These are phyloP conservation scores for Mortierella sp. DNA, from an alignment of 371 early-diverging fungal genomes.

Conservation along the genomic window DNA sequence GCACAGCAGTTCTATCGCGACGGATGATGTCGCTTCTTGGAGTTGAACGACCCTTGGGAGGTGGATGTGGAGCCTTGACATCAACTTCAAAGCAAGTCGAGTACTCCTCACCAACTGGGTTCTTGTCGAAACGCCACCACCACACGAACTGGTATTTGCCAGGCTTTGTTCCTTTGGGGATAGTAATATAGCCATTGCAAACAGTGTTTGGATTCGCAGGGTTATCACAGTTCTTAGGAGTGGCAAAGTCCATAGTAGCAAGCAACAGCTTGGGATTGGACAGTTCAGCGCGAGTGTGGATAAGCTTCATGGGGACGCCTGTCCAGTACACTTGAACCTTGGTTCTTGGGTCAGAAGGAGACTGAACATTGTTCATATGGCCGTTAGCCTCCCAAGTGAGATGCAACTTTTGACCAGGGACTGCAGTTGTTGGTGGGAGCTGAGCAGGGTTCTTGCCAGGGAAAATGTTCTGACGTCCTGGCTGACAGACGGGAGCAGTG, in stretches of 20 bases:
- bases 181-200: constrained; percentile 60
- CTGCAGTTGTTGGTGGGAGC: constrained; percentile 59
- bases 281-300: constrained; percentile 54
- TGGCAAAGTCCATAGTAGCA: constrained; percentile 44
- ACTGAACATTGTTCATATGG: constrained; percentile 47
- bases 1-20: background rate
- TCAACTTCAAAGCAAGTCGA: constrained; percentile 69
- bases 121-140: constrained; percentile 68
- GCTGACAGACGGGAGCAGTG: constrained; percentile 60
- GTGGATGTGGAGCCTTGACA: constrained; percentile 24
- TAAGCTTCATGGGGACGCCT: constrained; percentile 44
- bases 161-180: constrained; percentile 59
- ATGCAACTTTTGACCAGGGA: constrained; percentile 62
- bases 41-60: no score
- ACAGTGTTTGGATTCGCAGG: constrained; percentile 57
- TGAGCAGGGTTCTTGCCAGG: constrained; percentile 29
- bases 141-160: constrained; percentile 63
- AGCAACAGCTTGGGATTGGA: constrained; percentile 27
- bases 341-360: constrained; percentile 22
- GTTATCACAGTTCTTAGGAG: constrained; percentile 49
- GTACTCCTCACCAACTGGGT: constrained; percentile 69
- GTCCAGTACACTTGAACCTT: constrained; percentile 59
- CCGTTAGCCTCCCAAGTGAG: constrained; percentile 67
- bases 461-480: constrained; percentile 53
- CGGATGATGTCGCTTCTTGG: background rate